Base-by-base conservation (phyloP, 495 filamentous ascomycete genomes). In the Schizothecium vesticola region DNA sequence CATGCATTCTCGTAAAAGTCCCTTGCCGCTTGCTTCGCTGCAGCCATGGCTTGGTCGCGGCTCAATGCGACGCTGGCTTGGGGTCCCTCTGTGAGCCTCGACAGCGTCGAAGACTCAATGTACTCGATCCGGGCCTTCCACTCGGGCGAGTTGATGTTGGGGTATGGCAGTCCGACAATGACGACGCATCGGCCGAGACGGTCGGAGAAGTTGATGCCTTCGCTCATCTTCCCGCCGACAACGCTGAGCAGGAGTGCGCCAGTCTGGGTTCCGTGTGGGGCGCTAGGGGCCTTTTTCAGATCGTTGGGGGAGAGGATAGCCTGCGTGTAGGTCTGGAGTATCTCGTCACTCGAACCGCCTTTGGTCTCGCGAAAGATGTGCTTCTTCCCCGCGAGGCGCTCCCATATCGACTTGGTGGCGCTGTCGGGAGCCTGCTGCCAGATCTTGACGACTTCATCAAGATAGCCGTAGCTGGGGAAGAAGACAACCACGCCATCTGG, bases 121-220 rank as follows among this genome's bases (percentile, higher is more conserved):
- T 97, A 92, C 72, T 92, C 88, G 66, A 94, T 86, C 72, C 94
- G 92, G 0, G 95, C 93, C 72, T 91, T 90, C 95, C 95, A 98
- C 71, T 97, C 91, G 13, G 93, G 89, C 11, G 90, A 92, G 73
- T 91, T 86, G 64, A 91, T 90, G 72, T 99, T 99, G 5, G 95
- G 94, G 75, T 95, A 99, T 1, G 95, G 95, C 0, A 98, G 82
- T 3, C 95, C 95, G 57, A 98, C 86, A 59, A 98, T 90, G 8
- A 97, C 76, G 51, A 99, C 92, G 59, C 91, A 93, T 55, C 95
- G 88, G 4, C 95, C 95, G 12, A 99, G 87, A 16, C 85, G 84
- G 76, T 99, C 95, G 16, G 93, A 93, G 83, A 99, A 99, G 78
- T 99, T 99, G 81, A 99, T 98, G 65, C 95, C 95, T 79, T 99